These are phyloP conservation scores for Hanseniaspora uvarum DNA, from an alignment of 1,139 yeast genomes.

Conservation along the genomic window DNA sequence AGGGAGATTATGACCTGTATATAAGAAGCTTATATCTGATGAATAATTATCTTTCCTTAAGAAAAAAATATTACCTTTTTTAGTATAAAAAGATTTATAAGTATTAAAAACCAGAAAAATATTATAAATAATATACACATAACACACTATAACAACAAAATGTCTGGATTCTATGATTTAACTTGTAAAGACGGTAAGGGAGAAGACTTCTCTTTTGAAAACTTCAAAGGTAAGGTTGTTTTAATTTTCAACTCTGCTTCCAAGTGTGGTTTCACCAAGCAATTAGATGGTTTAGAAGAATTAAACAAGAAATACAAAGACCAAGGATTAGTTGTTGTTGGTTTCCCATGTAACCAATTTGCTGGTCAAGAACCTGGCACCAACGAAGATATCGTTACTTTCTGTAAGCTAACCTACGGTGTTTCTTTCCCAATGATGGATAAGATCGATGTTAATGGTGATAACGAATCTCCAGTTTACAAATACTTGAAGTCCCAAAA, in stretches of 20 bases:
- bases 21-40: too few relatives aligned
- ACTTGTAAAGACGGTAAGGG: constrained; percentile 50
- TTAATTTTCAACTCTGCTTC: constrained; percentile 86
- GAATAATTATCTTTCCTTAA: too few relatives aligned
- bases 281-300: constrained; percentile 75
- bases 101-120: not conserved
- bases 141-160: constrained; percentile 19
- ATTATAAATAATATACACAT: not conserved
- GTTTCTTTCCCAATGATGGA: constrained; percentile 82
- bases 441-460: constrained; percentile 85
- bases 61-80: too few relatives aligned
- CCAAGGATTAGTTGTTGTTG: constrained; percentile 53
- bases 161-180: constrained; percentile 45
- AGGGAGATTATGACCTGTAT: too few relatives aligned
- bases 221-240: constrained; percentile 81
- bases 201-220: constrained; percentile 52
- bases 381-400: constrained; percentile 51
- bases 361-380: constrained; percentile 80
- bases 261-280: constrained; percentile 80
- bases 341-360: constrained; percentile 91
- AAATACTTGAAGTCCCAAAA: constrained; percentile 52
- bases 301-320: constrained; percentile 69
- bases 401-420: constrained; percentile 60
- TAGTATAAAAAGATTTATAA: not conserved
- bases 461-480: constrained; percentile 69